Conservation (phyloP, 805 yeast genomes). For the Starmerella floricola region DNA sequence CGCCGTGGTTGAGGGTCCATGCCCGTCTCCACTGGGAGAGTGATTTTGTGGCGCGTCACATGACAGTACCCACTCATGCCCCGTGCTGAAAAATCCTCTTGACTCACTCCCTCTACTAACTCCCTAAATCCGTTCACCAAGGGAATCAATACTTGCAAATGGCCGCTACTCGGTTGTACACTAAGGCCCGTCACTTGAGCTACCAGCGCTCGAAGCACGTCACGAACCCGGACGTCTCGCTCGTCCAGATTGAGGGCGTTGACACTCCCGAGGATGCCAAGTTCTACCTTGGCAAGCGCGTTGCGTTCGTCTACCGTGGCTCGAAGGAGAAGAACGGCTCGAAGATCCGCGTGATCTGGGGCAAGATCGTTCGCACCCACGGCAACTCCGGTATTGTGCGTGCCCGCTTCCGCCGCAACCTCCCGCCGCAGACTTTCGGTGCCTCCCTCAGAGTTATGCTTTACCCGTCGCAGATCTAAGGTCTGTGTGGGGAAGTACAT, state of each 20-base stretch:
- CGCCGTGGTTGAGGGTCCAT: too few relatives aligned
- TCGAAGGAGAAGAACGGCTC: slow-evolving; percentile 96
- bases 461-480: slow-evolving; percentile 98
- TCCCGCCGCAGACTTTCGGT: slow-evolving; percentile 99
- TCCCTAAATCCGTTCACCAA: slow-evolving; percentile 10
- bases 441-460: slow-evolving; percentile 99
- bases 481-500: not conserved
- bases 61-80: slow-evolving; percentile 16
- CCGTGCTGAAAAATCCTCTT: slow-evolving; percentile 19
- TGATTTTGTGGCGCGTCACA: slow-evolving; percentile 6
- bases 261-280: slow-evolving; percentile 82
- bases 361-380: slow-evolving; percentile 96
- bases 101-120: slow-evolving; percentile 7
- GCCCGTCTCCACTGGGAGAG: too few relatives aligned
- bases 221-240: slow-evolving; percentile 95
- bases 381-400: slow-evolving; percentile 97
- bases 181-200: slow-evolving; percentile 99
- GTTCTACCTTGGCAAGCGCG: slow-evolving; percentile 99
- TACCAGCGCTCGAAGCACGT: slow-evolving; percentile 99
- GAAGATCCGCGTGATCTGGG: slow-evolving; percentile 99
- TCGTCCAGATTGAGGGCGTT: slow-evolving; percentile 96
- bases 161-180: slow-evolving; percentile 52
- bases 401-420: slow-evolving; percentile 97
- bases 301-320: slow-evolving; percentile 99
- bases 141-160: slow-evolving; percentile 17